Evolutionary conservation across 441 rosid genomes (phyloP).

Genomic region (Eutrema salsugineum): DNA sequence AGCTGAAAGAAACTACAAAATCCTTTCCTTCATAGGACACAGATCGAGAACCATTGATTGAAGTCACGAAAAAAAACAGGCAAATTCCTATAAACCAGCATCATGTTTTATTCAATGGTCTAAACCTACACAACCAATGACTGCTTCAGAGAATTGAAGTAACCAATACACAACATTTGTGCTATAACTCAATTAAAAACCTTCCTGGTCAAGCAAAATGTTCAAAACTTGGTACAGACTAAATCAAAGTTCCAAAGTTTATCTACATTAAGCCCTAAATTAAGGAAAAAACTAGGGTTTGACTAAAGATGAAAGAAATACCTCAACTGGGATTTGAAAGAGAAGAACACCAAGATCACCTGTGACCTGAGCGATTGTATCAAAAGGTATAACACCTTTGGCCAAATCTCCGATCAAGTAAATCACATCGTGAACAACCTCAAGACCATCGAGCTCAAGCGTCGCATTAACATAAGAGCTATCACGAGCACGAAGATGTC

Average conservation of each 20-base stretch:
- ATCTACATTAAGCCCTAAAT: too few species aligned
- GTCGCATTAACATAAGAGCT: constrained; percentile 65
- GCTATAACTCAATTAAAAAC: neutral
- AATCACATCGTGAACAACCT: constrained; percentile 64
- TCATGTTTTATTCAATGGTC: neutral
- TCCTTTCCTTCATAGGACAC: too few species aligned
- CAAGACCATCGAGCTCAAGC: constrained; percentile 67
- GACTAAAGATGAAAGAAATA: neutral
- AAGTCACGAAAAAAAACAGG: neutral
- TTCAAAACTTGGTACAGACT: neutral
- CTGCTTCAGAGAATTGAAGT: neutral
- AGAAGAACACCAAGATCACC: constrained; percentile 61
- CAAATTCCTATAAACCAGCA: neutral
- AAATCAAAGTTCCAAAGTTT: neutral
- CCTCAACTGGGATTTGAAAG: constrained; percentile 61
- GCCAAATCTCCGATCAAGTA: constrained; percentile 70
- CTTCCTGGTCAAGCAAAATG: neutral
- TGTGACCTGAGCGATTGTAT: constrained; percentile 45
- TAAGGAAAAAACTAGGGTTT: neutral
- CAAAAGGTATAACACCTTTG: constrained; percentile 63
- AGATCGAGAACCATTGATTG: neutral
- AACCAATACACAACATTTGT: neutral
- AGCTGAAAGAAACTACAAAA: neutral
- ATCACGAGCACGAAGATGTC: constrained; percentile 53
- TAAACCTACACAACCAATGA: neutral